Conservation (phyloP, 768 basidiomycete genomes). For the Fomitopsis serialis region DNA sequence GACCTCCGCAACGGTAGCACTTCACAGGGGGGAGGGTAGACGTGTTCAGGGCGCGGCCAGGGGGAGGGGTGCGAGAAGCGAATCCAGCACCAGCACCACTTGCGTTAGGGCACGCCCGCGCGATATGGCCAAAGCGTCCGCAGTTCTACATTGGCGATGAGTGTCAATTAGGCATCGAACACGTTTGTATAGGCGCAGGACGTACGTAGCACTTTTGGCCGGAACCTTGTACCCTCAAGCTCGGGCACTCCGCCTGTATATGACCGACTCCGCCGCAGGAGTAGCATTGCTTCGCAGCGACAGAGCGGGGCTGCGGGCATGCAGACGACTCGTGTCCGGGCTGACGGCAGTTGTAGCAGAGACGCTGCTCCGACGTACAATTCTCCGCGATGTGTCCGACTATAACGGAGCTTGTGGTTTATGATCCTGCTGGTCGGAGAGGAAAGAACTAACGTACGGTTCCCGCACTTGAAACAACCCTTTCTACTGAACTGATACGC, state of each 20-base stretch:
- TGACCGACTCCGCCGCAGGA: slow-evolving; percentile 91
- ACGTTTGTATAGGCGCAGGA: not conserved
- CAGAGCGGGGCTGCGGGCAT: slow-evolving; percentile 79
- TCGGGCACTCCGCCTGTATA: slow-evolving; percentile 84
- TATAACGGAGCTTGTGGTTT: slow-evolving; percentile 22
- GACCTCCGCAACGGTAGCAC: slow-evolving; percentile 86
- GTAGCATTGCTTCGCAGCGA: slow-evolving; percentile 87
- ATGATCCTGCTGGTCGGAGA: not conserved
- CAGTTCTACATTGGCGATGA: slow-evolving; percentile 47
- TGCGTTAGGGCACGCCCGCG: slow-evolving; percentile 66
- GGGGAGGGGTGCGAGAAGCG: slow-evolving; percentile 64
- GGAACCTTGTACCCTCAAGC: slow-evolving; percentile 60
- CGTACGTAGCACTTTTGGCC: slow-evolving; percentile 81
- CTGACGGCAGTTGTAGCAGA: slow-evolving; percentile 94
- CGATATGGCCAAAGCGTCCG: slow-evolving; percentile 79
- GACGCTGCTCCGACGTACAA: slow-evolving; percentile 80
- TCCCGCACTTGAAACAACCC: slow-evolving; percentile 93
- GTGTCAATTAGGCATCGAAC: slow-evolving; percentile 6
- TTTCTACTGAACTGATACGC: slow-evolving; percentile 82
- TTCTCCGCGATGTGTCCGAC: slow-evolving; percentile 94
- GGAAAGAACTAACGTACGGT: slow-evolving; percentile 50
- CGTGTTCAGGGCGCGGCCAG: slow-evolving; percentile 70
- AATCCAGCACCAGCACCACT: slow-evolving; percentile 40
- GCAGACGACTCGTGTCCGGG: slow-evolving; percentile 91
- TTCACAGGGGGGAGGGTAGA: slow-evolving; percentile 78